Conservation (phyloP, 257 asterid species). For the Cordia subcordata region DNA sequence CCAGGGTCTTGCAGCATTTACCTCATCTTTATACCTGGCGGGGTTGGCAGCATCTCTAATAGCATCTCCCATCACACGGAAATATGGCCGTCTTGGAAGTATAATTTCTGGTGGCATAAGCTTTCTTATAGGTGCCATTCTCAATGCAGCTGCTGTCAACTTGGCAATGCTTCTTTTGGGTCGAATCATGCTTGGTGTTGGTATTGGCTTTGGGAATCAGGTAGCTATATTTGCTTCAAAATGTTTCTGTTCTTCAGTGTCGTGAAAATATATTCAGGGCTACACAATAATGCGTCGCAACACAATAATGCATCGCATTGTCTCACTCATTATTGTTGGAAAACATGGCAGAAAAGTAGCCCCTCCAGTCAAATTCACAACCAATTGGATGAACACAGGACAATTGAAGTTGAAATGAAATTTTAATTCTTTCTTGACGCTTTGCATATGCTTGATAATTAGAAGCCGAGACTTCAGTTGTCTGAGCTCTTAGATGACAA, state of each 20-base stretch:
- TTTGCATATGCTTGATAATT: too few species aligned
- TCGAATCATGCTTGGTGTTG: slow-evolving; percentile 79
- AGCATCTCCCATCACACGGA: slow-evolving; percentile 72
- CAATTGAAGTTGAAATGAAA: too few species aligned
- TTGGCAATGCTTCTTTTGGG: slow-evolving; percentile 72
- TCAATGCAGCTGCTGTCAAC: slow-evolving; percentile 57
- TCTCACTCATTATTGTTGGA: too few species aligned
- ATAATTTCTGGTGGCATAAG: slow-evolving; percentile 72
- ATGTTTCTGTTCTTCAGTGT: not conserved
- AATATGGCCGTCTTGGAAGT: slow-evolving; percentile 62
- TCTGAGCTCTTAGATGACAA: too few species aligned
- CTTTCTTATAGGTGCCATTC: slow-evolving; percentile 63
- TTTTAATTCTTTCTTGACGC: too few species aligned
- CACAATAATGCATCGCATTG: too few species aligned
- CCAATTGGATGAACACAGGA: too few species aligned
- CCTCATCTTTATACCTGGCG: slow-evolving; percentile 77
- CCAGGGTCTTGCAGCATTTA: slow-evolving; percentile 73
- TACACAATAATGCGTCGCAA: not conserved
- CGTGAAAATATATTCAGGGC: not conserved
- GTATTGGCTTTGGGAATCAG: slow-evolving; percentile 94
- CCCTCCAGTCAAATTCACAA: too few species aligned
- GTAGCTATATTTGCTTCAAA: slow-evolving; percentile 17
- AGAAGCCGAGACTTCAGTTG: too few species aligned
- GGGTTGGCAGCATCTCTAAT: slow-evolving; percentile 61
- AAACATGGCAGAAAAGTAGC: too few species aligned